Evolutionary conservation across 2,329 filamentous ascomycete genomes (phyloP).

Genomic region (Fusarium nurragi): DNA sequence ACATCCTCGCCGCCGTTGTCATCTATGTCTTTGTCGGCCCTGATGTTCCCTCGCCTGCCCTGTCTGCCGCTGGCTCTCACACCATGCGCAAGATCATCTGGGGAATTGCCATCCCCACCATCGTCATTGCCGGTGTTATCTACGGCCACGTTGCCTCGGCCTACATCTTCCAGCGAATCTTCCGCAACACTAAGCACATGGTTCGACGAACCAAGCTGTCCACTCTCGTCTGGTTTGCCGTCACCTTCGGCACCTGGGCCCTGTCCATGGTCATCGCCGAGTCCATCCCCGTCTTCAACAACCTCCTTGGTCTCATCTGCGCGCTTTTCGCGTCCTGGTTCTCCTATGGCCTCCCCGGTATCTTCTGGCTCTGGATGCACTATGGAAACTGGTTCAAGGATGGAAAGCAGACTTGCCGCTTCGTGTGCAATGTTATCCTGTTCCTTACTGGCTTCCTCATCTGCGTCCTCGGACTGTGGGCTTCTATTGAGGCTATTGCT

Average conservation of each 20-base stretch:
- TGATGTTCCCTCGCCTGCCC: conserved; percentile 70
- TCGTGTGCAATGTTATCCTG: conserved; percentile 47
- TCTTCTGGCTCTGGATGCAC: conserved; percentile 61
- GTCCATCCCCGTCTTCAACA: conserved; percentile 74
- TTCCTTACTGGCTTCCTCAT: conserved; percentile 49
- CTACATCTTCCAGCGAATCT: conserved; percentile 72
- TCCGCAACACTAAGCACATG: conserved; percentile 66
- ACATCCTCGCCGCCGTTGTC: conserved; percentile 70
- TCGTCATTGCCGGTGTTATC: conserved; percentile 76
- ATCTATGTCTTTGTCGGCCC: conserved; percentile 74
- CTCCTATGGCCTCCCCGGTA: conserved; percentile 60
- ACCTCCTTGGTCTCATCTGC: conserved; percentile 69
- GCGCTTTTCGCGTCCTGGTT: conserved; percentile 75
- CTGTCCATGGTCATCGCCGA: conserved; percentile 74
- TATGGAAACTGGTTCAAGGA: conserved; percentile 52
- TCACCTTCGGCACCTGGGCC: conserved; percentile 65
- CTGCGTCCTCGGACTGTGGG: conserved; percentile 53
- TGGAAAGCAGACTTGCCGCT: conserved; percentile 46
- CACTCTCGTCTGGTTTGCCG: conserved; percentile 66
- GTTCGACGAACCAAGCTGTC: conserved; percentile 60
- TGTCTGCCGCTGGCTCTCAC: conserved; percentile 65
- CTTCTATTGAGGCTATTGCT: conserved; percentile 51
- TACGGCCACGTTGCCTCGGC: conserved; percentile 73
- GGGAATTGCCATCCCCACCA: conserved; percentile 71
- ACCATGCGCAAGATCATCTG: conserved; percentile 71